Percentiles rank a stretch among this genome's conserved stretches.
Conservation (phyloP, 257 asterid species). For the Euphrasia confusa region DNA sequence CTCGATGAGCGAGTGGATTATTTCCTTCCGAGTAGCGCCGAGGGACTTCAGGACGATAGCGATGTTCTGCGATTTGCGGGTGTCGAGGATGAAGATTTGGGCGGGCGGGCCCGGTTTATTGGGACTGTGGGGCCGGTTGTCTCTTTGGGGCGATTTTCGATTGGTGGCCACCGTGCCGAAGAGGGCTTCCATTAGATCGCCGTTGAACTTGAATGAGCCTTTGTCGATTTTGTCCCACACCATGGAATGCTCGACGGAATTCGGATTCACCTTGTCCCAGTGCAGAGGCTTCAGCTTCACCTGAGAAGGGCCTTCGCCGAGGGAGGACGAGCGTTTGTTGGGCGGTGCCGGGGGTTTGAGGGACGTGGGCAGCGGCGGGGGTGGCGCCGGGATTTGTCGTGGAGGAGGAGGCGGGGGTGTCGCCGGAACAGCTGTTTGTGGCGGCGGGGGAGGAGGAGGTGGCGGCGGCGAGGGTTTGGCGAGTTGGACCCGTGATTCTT, state of each 20-base stretch:
- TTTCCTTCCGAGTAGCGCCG: slow-evolving; percentile 48
- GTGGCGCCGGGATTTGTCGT: slow-evolving; percentile 28
- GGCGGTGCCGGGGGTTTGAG: slow-evolving; percentile 36
- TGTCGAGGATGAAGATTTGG: slow-evolving; percentile 74
- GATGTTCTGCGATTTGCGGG: slow-evolving; percentile 71
- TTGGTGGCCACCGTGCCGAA: slow-evolving; percentile 85
- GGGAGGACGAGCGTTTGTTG: slow-evolving; percentile 25
- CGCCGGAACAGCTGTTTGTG: slow-evolving; percentile 20
- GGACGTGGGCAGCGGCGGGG: slow-evolving; percentile 49
- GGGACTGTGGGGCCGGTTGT: slow-evolving; percentile 16
- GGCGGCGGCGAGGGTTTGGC: slow-evolving; percentile 26
- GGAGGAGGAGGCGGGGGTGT: slow-evolving; percentile 16
- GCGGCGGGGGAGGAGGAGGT: slow-evolving; percentile 27
- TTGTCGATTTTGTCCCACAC: slow-evolving; percentile 89
- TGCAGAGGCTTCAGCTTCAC: slow-evolving; percentile 80
- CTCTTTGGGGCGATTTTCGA: slow-evolving; percentile 59
- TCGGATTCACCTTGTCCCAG: slow-evolving; percentile 89
- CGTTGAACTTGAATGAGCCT: slow-evolving; percentile 96
- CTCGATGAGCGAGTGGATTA: slow-evolving; percentile 51
- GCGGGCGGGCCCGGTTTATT: slow-evolving; percentile 54
- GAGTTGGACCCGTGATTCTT: slow-evolving; percentile 23
- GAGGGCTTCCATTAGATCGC: slow-evolving; percentile 93
- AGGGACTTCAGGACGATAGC: slow-evolving; percentile 79
- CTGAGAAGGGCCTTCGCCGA: slow-evolving; percentile 34
- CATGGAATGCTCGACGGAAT: slow-evolving; percentile 71